These are phyloP conservation scores for Aechmea fasciata DNA, from an alignment of 176 grass and related monocot genomes.

Conservation along the genomic window DNA sequence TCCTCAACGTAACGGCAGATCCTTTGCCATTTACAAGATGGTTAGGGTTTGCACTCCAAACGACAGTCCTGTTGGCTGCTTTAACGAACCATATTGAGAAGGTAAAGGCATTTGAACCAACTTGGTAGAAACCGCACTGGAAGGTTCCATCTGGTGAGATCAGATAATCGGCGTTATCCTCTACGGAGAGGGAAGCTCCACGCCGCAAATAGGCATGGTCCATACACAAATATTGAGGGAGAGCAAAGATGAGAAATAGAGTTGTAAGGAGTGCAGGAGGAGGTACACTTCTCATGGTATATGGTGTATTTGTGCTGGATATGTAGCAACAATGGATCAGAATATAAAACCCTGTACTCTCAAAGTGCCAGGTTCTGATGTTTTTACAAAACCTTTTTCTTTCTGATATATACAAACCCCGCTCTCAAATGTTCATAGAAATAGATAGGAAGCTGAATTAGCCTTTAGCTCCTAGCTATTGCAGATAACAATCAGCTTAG, in stretches of 20 bases:
- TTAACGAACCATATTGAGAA: conserved; percentile 54
- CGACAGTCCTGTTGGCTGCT: conserved; percentile 12
- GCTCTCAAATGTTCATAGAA: too few species aligned
- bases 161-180: conserved; percentile 21
- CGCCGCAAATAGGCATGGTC: conserved; percentile 11
- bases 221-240: neutral
- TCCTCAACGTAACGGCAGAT: conserved; percentile 22
- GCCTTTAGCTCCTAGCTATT: too few species aligned
- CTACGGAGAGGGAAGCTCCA: conserved; percentile 20
- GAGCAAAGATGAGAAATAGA: conserved; percentile 17
- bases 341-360: neutral
- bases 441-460: too few species aligned
- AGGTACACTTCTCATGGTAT: neutral
- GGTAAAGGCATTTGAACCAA: conserved; percentile 23
- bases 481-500: too few species aligned
- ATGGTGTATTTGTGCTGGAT: neutral
- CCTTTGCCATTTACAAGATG: conserved; percentile 23
- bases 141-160: conserved; percentile 27
- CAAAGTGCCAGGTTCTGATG: neutral
- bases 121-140: conserved; percentile 33
- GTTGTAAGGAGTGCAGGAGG: neutral
- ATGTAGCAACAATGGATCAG: neutral
- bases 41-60: conserved; percentile 36
- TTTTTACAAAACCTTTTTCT: neutral
- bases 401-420: too few species aligned